Evolutionary conservation across 2,329 filamentous ascomycete genomes (phyloP).

Genomic region (Metarhizium humberi): DNA sequence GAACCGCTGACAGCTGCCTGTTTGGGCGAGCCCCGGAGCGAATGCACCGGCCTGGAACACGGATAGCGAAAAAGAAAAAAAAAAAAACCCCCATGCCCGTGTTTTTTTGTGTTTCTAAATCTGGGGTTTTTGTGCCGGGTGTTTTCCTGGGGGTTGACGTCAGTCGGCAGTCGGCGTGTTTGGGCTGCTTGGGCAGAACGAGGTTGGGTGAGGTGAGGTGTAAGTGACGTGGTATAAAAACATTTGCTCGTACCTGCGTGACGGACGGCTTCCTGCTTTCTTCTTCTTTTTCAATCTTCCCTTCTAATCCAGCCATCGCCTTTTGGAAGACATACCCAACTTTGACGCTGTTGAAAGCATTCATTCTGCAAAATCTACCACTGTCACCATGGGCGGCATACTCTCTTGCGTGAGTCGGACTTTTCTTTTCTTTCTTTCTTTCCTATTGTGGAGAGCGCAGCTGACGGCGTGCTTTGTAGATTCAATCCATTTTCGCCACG

Average conservation of each 20-base stretch:
- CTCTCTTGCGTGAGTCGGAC: constrained; percentile 64
- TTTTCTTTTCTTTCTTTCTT: background rate
- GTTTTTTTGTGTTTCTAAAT: background rate
- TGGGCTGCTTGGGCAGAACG: background rate
- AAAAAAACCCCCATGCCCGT: too few species aligned
- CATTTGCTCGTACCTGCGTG: background rate
- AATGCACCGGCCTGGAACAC: constrained; percentile 3
- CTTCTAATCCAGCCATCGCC: too few species aligned
- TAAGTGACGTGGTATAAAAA: background rate
- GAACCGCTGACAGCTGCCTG: background rate
- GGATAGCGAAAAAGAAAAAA: background rate
- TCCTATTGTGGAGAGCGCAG: too few species aligned
- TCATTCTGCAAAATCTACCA: background rate
- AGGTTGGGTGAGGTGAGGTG: too few species aligned
- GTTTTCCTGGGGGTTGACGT: background rate
- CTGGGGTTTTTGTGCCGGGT: background rate
- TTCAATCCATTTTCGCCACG: constrained; percentile 49
- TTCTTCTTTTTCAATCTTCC: too few species aligned
- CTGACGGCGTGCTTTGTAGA: constrained; percentile 27
- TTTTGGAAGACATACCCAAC: too few species aligned
- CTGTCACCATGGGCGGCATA: constrained; percentile 63
- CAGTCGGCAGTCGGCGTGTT: background rate
- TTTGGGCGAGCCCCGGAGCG: background rate
- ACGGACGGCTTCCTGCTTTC: too few species aligned
- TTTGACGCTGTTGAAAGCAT: too few species aligned